A percentile compares a stretch with the other conserved stretches of the same genome.
phyloP scores from a whole-genome alignment of 164 flowering plant genomes.

The Saururus chinensis region DNA sequence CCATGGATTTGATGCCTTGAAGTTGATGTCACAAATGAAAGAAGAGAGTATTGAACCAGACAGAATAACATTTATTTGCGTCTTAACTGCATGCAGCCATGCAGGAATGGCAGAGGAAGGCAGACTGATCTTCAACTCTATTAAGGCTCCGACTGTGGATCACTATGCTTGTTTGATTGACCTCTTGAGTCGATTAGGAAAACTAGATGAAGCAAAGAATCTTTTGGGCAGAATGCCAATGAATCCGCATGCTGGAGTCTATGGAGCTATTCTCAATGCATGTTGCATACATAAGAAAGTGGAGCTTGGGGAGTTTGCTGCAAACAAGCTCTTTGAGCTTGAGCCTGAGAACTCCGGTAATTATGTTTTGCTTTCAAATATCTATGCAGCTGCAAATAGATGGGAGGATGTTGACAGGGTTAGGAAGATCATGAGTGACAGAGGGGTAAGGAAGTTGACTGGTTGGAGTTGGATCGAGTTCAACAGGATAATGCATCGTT shows the following conservation, averaged over 20 bases:
- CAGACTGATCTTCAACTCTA: slow-evolving; percentile 35
- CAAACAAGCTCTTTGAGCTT: slow-evolving; percentile 42
- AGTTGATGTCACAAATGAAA: slow-evolving; percentile 34
- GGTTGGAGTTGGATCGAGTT: slow-evolving; percentile 68
- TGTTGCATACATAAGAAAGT: slow-evolving; percentile 39
- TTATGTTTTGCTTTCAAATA: slow-evolving; percentile 53
- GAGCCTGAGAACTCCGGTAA: slow-evolving; percentile 68
- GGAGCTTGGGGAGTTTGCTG: slow-evolving; percentile 54
- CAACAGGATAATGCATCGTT: slow-evolving; percentile 37
- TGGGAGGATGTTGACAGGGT: slow-evolving; percentile 49
- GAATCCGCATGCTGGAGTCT: slow-evolving; percentile 54
- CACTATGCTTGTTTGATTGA: slow-evolving; percentile 82
- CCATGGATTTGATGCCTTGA: slow-evolving; percentile 33
- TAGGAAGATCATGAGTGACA: slow-evolving; percentile 29
- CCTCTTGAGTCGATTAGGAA: slow-evolving; percentile 51
- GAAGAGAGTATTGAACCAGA: slow-evolving; percentile 46
- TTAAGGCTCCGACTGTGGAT: slow-evolving; percentile 39
- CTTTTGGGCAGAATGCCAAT: slow-evolving; percentile 45
- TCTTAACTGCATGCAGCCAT: slow-evolving; percentile 78
- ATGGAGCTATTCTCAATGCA: slow-evolving; percentile 59
- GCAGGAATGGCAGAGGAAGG: slow-evolving; percentile 57
- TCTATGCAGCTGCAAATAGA: slow-evolving; percentile 49
- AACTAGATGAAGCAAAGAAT: slow-evolving; percentile 48
- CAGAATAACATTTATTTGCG: slow-evolving; percentile 46
- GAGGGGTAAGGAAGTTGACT: slow-evolving; percentile 37